phyloP scores from a whole-genome alignment of 2,329 filamentous ascomycete species.

The Aspergillus piperis region DNA sequence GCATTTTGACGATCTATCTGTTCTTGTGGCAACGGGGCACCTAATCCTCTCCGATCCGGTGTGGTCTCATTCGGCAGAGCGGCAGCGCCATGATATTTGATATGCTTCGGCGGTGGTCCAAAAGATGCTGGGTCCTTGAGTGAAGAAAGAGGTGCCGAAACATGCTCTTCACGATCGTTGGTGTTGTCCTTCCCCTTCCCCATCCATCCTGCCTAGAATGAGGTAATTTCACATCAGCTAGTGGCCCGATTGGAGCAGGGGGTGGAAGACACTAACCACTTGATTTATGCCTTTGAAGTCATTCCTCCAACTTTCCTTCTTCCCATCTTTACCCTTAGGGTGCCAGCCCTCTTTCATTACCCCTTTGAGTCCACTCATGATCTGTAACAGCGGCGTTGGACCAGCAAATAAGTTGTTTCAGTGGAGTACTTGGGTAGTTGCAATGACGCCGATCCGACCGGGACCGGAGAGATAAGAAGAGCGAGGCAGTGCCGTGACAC shows the following conservation, averaged over 20 bases:
- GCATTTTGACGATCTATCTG: slow-evolving; percentile 37
- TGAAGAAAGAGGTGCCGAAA: slow-evolving; percentile 64
- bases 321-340: slow-evolving; percentile 55
- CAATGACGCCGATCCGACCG: slow-evolving; percentile 9
- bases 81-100: slow-evolving; percentile 51
- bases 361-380: slow-evolving; percentile 52
- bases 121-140: slow-evolving; percentile 77
- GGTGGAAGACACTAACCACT: slow-evolving; percentile 47
- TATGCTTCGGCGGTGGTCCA: slow-evolving; percentile 74
- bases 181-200: slow-evolving; percentile 55
- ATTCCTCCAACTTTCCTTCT: slow-evolving; percentile 55
- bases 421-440: neutral
- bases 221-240: slow-evolving; percentile 27
- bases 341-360: slow-evolving; percentile 57
- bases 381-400: slow-evolving; percentile 8
- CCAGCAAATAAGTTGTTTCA: neutral
- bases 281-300: slow-evolving; percentile 61
- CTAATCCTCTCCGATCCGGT: slow-evolving; percentile 46
- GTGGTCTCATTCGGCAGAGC: slow-evolving; percentile 49
- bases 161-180: slow-evolving; percentile 51
- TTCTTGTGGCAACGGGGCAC: slow-evolving; percentile 45
- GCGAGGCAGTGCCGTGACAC: neutral
- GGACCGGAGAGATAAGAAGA: slow-evolving; percentile 6
- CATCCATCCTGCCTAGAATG: slow-evolving; percentile 58
- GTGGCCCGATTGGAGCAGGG: slow-evolving; percentile 8